Evolutionary conservation across 2,329 filamentous ascomycete genomes (phyloP), one percentile per base, ranked within the genome.

Genomic region (Tolypocladium nubicola): DNA sequence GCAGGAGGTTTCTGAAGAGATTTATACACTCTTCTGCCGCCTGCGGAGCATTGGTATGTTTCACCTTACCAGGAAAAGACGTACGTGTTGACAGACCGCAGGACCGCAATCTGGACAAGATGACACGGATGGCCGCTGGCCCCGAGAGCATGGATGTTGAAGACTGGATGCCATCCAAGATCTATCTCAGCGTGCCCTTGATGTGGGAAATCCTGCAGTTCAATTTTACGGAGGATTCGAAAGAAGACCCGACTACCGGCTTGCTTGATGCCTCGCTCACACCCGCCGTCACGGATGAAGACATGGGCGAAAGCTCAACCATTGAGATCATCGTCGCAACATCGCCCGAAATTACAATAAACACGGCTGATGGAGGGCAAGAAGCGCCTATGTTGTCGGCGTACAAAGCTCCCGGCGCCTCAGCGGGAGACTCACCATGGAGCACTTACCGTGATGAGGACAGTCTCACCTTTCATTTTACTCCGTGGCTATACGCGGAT

Each of bases 121-220:
- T 80, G 71, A 77, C 75, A 0, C 70, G 71, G 0, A 78, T 80
- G 21, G 78, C 78, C 3, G 74, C 76, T 3, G 77, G 77, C 2
- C 73, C 76, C 0, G 76, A 79, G 9, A 74, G 66, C 9, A 71
- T 77, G 58, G 76, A 79, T 39, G 71, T 73, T 16, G 75, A 79
- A 57, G 76, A 79, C 61, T 79, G 78, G 78, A 75, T 78, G 67
- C 78, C 78, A 0, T 78, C 76, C 26, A 76, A 76, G 53, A 79
- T 80, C 52, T 75, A 79, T 60, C 76, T 80, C 40, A 79, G 76
- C 58, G 75, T 79, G 1, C 75, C 76, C 1, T 62, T 80, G 5
- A 79, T 80, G 78, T 80, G 78, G 78, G 75, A 78, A 41, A 75
- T 79, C 11, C 64, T 80, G 4, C 76, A 79, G 56, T 75, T 79